phyloP scores from a whole-genome alignment of 108 stramenopile species.

The Pseudonitzschia multistriata region DNA sequence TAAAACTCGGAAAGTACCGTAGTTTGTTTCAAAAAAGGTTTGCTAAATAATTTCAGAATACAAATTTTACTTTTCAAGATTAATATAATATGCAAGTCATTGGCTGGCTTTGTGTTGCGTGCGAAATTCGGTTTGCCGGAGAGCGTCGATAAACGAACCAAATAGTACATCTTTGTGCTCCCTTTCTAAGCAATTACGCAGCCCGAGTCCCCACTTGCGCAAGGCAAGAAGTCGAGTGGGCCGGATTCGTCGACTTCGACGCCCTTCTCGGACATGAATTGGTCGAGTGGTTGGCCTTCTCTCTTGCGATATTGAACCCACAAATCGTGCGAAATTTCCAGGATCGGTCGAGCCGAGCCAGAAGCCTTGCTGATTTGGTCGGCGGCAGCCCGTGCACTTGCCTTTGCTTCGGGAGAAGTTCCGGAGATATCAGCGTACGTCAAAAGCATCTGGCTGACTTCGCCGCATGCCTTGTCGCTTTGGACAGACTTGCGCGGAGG shows the following conservation, averaged over 20 bases:
- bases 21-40: no score
- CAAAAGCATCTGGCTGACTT: conserved; percentile 78
- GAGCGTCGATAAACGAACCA: neutral
- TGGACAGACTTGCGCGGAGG: conserved; percentile 82
- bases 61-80: conserved; percentile 1
- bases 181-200: conserved; percentile 40
- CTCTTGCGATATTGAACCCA: conserved; percentile 93
- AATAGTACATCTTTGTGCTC: neutral
- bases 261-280: conserved; percentile 85
- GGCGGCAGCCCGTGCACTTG: conserved; percentile 59
- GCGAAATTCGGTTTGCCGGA: neutral
- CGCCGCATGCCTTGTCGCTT: conserved; percentile 80
- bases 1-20: no score
- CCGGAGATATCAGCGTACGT: conserved; percentile 81
- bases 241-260: conserved; percentile 89
- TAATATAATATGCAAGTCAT: conserved; percentile 1
- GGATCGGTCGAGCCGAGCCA: conserved; percentile 73
- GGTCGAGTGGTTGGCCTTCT: conserved; percentile 88
- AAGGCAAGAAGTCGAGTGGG: conserved; percentile 88
- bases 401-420: conserved; percentile 75
- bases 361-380: conserved; percentile 71
- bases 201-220: conserved; percentile 50
- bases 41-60: neutral
- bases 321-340: conserved; percentile 83
- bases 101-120: no score